Evolutionary conservation across 306 rosid species (phyloP), one percentile per base, ranked within the genome.

Genomic region (Begonia peltatifolia): DNA sequence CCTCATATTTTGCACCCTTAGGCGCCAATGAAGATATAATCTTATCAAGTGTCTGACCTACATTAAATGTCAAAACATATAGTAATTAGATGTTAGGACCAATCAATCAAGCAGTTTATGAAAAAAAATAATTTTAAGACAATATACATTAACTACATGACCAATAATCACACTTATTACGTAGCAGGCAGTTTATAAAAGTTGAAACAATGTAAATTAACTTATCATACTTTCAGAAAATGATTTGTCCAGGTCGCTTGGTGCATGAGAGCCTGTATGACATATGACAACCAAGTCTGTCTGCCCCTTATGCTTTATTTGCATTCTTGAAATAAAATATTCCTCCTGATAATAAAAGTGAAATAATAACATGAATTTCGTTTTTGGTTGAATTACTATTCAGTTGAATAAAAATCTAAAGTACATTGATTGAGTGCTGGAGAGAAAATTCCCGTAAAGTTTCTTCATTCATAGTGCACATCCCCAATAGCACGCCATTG

Each of bases 1-100:
- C 84, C 6, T 84, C 78, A 68, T 90, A 90, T 46, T 80, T 85
- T 63, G 87, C 76, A 66, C 95, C 95, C 58, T 81, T 73, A 61
- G 67, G 76, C 74, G 80, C 94, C 66, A 81, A 72, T 10, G 82
- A 85, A 38, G 58, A 74, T 56, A 86, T 64, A 62, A 90, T 79
- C 60, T 76, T 74, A 44, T 71, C 68, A 47, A 90, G 76, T 54
- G 70, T 61, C 68, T 71, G 62, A 64, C 94, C 95, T 90, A 71
- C 60, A 76, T 16, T 51, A 50, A 51, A 20, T 18, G 25, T 13
- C 5, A 30, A 30, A 30, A 4, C 5, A 30, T 30, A 6, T 4
- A 30, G 6, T 3, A 30, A 30, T 30, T 4, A 30, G 36, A 6
- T 30, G 36, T 2, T 30, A 30, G 36, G 7, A 30, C 36, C 36